These are phyloP conservation scores for Hypoxylon sp. DNA, from an alignment of 2,329 filamentous ascomycete species.

Conservation along the genomic window DNA sequence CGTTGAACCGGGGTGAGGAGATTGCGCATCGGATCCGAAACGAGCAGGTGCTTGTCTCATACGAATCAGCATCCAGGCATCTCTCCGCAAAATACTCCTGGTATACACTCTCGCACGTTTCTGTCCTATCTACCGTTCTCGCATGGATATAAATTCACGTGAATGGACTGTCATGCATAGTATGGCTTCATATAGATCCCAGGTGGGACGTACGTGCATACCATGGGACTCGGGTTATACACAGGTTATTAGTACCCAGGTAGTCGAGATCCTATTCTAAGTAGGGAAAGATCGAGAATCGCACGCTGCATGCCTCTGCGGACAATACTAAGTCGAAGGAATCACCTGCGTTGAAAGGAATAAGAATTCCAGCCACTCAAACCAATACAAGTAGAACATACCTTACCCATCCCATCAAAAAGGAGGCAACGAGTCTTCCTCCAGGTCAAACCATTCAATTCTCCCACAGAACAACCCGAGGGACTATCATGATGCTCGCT, in stretches of 20 bases:
- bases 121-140: neutral
- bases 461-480: neutral
- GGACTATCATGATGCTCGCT: slow-evolving; percentile 1
- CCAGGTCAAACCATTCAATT: neutral
- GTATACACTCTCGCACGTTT: neutral
- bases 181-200: slow-evolving; percentile 14
- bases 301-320: neutral
- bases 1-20: slow-evolving; percentile 20
- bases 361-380: neutral
- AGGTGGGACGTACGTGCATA: slow-evolving; percentile 10
- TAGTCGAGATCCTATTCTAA: neutral
- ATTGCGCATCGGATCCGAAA: slow-evolving; percentile 17
- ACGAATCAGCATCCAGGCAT: no score
- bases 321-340: neutral
- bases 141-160: slow-evolving; percentile 16
- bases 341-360: neutral
- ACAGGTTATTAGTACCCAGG: no score
- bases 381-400: neutral
- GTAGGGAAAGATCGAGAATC: neutral
- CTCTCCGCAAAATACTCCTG: neutral
- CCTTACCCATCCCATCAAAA: slow-evolving; percentile 15
- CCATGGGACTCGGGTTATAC: slow-evolving; percentile 7
- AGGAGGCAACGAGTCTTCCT: neutral
- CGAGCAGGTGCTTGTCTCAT: neutral
- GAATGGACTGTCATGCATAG: slow-evolving; percentile 17